phyloP scores from a whole-genome alignment of 768 basidiomycete species.

The Asterophora lycoperdoides region DNA sequence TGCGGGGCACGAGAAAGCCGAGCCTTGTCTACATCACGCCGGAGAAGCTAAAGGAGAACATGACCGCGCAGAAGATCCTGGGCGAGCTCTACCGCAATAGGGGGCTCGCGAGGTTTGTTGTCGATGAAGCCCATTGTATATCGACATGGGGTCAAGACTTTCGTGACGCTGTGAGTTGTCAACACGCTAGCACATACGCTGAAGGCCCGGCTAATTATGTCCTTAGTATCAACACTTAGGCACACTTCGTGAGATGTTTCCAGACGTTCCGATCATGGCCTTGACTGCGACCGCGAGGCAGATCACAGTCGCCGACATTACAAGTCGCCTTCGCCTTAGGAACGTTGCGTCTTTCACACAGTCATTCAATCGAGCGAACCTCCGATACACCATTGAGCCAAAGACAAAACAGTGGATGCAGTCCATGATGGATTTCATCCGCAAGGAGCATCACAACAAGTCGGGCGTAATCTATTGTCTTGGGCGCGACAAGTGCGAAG shows the following conservation, averaged over 20 bases:
- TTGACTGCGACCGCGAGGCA: conserved; percentile 92
- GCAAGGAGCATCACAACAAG: conserved; percentile 47
- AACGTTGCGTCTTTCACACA: conserved; percentile 61
- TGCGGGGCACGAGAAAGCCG: conserved; percentile 47
- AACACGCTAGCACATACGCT: not conserved
- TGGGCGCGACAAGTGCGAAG: conserved; percentile 71
- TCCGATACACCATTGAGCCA: conserved; percentile 63
- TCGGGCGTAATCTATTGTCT: conserved; percentile 87
- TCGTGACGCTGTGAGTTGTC: conserved; percentile 62
- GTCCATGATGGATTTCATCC: conserved; percentile 70
- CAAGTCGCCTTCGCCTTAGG: conserved; percentile 58
- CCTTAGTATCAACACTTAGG: conserved; percentile 65
- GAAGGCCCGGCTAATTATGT: conserved; percentile 1
- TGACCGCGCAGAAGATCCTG: conserved; percentile 51
- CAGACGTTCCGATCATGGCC: conserved; percentile 88
- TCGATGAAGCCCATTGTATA: conserved; percentile 97
- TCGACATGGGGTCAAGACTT: conserved; percentile 94
- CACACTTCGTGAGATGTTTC: conserved; percentile 67
- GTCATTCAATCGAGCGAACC: conserved; percentile 93
- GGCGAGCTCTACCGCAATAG: conserved; percentile 49
- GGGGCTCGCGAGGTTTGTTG: conserved; percentile 80
- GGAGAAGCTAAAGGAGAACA: conserved; percentile 74
- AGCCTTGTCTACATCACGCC: conserved; percentile 86
- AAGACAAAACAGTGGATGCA: conserved; percentile 42
- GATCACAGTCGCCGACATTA: conserved; percentile 75